A percentile compares a stretch with the other conserved stretches of the same genome.
These are phyloP conservation scores for Cladosporium sp. DNA, from an alignment of 2,329 filamentous ascomycete species.

Conservation along the genomic window DNA sequence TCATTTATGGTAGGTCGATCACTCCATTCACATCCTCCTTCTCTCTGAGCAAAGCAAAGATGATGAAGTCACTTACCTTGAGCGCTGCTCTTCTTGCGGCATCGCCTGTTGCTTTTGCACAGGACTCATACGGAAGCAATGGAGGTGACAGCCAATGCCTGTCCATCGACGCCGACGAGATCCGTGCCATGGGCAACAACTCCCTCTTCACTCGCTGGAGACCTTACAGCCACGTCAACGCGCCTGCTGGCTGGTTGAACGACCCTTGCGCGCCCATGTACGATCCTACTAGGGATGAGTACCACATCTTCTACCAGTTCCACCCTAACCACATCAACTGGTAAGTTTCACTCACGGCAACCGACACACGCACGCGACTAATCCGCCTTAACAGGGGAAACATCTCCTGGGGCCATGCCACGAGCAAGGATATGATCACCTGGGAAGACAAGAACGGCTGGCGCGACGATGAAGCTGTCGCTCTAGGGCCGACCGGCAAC, in stretches of 20 bases:
- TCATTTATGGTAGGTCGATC: background rate
- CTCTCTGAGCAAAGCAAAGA: background rate
- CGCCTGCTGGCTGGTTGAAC: conserved; percentile 53
- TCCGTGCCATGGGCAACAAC: conserved; percentile 45
- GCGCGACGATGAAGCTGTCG: conserved; percentile 44
- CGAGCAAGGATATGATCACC: conserved; percentile 50
- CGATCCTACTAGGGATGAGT: conserved; percentile 48
- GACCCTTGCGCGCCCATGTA: conserved; percentile 55
- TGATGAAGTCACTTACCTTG: conserved; percentile 21
- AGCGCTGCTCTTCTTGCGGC: conserved; percentile 19
- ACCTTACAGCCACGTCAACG: conserved; percentile 47
- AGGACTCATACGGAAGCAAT: conserved; percentile 14
- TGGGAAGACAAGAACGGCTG: conserved; percentile 47
- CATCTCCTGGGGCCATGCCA: conserved; percentile 55
- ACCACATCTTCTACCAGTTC: conserved; percentile 58
- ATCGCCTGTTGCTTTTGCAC: conserved; percentile 16
- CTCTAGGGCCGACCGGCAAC: conserved; percentile 43
- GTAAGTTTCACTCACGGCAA: conserved; percentile 25
- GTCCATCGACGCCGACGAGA: conserved; percentile 33
- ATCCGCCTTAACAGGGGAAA: conserved; percentile 49
- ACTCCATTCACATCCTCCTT: background rate
- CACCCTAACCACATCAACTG: conserved; percentile 50
- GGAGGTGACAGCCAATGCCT: conserved; percentile 23
- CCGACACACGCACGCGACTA: background rate
- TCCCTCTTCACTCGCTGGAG: conserved; percentile 52